Percentiles rank a stretch among this genome's conserved stretches.
Conservation (phyloP, 768 basidiomycete genomes). For the Mycena crocata region DNA sequence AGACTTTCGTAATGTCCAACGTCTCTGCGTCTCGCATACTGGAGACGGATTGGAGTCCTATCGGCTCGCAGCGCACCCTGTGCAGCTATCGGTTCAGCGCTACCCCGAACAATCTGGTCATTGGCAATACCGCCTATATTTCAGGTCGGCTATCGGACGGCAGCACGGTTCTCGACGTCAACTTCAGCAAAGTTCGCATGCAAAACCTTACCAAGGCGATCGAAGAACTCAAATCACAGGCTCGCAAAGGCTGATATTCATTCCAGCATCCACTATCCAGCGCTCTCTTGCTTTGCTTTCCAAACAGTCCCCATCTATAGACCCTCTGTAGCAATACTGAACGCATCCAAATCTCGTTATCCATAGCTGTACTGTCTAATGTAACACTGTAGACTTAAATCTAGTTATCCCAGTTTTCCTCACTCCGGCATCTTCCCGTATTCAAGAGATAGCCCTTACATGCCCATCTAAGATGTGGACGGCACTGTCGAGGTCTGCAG, state of each 20-base stretch:
- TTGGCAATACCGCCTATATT: constrained; percentile 52
- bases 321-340: constrained; percentile 17
- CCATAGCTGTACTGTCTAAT: constrained; percentile 1
- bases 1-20: constrained; percentile 52
- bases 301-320: neutral
- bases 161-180: constrained; percentile 53
- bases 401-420: too few relatives aligned
- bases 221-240: constrained; percentile 28
- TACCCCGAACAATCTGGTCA: constrained; percentile 47
- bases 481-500: too few relatives aligned
- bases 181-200: constrained; percentile 44
- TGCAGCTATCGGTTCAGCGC: constrained; percentile 54
- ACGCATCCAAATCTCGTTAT: neutral
- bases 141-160: constrained; percentile 52
- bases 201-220: constrained; percentile 47
- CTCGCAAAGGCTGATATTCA: neutral
- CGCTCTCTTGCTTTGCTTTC: too few relatives aligned
- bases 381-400: constrained; percentile 11
- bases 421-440: too few relatives aligned
- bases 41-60: constrained; percentile 51
- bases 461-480: too few relatives aligned
- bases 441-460: too few relatives aligned
- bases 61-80: constrained; percentile 48
- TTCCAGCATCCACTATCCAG: too few relatives aligned
- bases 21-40: constrained; percentile 55